phyloP scores from a whole-genome alignment of 768 basidiomycete species.

The Hortiboletus campestris region DNA sequence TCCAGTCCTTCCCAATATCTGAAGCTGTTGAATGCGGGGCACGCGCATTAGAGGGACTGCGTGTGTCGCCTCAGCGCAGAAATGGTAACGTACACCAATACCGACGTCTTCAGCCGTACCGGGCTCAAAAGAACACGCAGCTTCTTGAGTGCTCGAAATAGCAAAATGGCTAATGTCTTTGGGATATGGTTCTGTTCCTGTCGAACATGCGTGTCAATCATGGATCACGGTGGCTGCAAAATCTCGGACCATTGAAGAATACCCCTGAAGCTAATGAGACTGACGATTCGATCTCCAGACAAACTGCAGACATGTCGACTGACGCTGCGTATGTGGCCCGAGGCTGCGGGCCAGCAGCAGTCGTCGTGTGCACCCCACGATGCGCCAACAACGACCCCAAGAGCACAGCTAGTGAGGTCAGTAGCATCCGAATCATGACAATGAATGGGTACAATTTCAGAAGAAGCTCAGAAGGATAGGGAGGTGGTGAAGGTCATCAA shows the following conservation, averaged over 20 bases:
- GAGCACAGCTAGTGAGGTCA: conserved; percentile 8
- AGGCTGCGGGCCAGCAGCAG: neutral
- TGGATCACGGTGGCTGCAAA: neutral
- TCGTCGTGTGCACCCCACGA: neutral
- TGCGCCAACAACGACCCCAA: conserved; percentile 6
- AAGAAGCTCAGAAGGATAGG: conserved; percentile 4
- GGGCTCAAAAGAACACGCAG: conserved; percentile 58
- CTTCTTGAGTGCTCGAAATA: conserved; percentile 41
- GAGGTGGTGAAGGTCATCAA: conserved; percentile 4
- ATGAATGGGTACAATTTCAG: neutral
- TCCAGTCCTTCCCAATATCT: conserved; percentile 40
- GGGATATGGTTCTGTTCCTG: conserved; percentile 32
- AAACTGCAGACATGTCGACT: conserved; percentile 10
- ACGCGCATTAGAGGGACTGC: neutral
- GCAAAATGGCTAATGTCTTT: conserved; percentile 50
- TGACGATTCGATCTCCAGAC: conserved; percentile 21
- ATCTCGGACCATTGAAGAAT: conserved; percentile 20
- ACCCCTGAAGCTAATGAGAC: conserved; percentile 22
- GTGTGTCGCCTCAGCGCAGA: neutral
- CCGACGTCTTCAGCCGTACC: conserved; percentile 54
- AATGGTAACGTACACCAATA: conserved; percentile 38
- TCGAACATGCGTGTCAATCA: conserved; percentile 8
- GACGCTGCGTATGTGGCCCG: neutral
- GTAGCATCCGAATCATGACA: conserved; percentile 1
- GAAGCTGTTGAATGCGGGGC: conserved; percentile 37